Evolutionary conservation across 345 rosid genomes (phyloP).

Genomic region (Turnera subulata): DNA sequence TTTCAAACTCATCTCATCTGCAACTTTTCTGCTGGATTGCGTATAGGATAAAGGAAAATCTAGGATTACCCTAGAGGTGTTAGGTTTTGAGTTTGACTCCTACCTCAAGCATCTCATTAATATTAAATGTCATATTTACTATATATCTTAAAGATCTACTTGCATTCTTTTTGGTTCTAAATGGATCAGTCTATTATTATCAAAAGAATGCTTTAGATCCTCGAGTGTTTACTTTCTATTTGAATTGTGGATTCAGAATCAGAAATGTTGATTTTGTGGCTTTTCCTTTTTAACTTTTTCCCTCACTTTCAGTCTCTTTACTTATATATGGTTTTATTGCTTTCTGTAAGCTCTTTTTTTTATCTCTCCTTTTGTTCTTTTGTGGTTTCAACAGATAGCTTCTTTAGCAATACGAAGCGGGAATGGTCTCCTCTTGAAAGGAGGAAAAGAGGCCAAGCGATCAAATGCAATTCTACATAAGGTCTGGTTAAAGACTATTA

Average conservation of each 20-base stretch:
- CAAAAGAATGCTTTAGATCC: too few relatives aligned
- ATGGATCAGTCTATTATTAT: too few relatives aligned
- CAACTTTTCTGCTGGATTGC: not conserved
- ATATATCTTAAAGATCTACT: too few relatives aligned
- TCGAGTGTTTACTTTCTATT: too few relatives aligned
- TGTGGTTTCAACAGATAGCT: slow-evolving; percentile 65
- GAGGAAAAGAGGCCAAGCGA: slow-evolving; percentile 91
- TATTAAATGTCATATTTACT: too few relatives aligned
- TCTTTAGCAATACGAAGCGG: slow-evolving; percentile 95
- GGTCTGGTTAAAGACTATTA: slow-evolving; percentile 34
- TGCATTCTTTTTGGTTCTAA: too few relatives aligned
- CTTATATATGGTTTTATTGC: not conserved
- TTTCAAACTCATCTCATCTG: not conserved
- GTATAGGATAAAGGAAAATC: not conserved
- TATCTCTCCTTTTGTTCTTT: slow-evolving; percentile 9
- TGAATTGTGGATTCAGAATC: too few relatives aligned
- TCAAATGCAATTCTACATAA: slow-evolving; percentile 95
- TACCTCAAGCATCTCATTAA: not conserved
- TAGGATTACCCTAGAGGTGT: too few relatives aligned
- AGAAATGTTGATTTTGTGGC: too few relatives aligned
- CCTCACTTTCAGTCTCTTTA: not conserved
- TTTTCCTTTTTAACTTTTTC: too few relatives aligned
- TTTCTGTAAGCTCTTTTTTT: not conserved
- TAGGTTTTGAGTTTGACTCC: not conserved
- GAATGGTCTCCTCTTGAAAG: slow-evolving; percentile 89